Evolutionary conservation across 768 basidiomycete species (phyloP), one percentile per base, ranked within the genome.

Genomic region (Mycena maculata): DNA sequence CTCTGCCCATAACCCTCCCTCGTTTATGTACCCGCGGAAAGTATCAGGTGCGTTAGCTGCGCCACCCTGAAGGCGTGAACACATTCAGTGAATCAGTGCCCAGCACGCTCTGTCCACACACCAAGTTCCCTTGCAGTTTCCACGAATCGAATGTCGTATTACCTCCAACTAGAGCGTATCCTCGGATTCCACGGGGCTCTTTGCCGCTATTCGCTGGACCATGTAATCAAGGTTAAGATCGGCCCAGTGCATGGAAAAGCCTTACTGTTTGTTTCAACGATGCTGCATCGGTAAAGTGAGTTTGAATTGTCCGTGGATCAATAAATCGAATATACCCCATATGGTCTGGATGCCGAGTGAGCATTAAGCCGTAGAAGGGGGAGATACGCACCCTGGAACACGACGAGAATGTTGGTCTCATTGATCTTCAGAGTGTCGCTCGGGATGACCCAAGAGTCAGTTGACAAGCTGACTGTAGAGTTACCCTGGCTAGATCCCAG

Each of bases 1-100:
- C 74, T 87, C 85, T 4, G 81, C 83, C 60, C 81, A 84, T 8
- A 85, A 71, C 1, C 84, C 85, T 15, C 86, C 86, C 76, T 85
- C 85, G 63, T 87, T 87, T 49, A 85, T 73, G 50, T 86, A 83
- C 28, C 85, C 86, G 23, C 86, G 76, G 63, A 78, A 79, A 16
- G 80, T 80, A 67, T 87, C 86, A 12, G 83, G 81, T 22, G 82
- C 68, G 28, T 79, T 68, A 13, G 77, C 76, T 23, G 82, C 82
- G 8, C 82, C 80, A 15, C 82, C 82, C 80, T 80, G 56, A 60
- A 54, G 16, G 27, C 41, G 48, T 11, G 20, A 65, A 13, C 41
- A 33, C 49, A 36, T 58, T 49, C 28, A 36, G 9, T 49, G 3
- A n/a, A n/a, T n/a, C n/a, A n/a, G 39, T 18, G 27, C 23, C 18